Percentiles rank a stretch among this genome's conserved stretches.
Conservation (phyloP, 208 protist species). For the Naegleria fowleri region DNA sequence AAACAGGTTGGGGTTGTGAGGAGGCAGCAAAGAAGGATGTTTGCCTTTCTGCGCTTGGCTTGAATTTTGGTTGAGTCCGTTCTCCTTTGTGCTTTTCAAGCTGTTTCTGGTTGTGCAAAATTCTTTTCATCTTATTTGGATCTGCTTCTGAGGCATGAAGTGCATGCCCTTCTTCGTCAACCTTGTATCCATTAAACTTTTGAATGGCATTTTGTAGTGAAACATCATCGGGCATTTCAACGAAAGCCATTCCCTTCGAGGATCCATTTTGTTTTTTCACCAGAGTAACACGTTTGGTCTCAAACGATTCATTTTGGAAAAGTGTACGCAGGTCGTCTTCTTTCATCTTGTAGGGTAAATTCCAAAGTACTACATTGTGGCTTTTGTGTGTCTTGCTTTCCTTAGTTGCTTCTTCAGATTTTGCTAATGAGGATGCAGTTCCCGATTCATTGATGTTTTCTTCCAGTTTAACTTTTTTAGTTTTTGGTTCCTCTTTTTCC, state of each 20-base stretch:
- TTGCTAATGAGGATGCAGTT: not conserved
- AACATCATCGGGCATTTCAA: not conserved
- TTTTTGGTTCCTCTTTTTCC: not conserved
- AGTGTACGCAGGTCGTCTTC: not conserved
- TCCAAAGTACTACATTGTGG: not conserved
- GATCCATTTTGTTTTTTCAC: not conserved
- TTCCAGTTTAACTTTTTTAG: not conserved
- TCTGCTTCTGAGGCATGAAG: not conserved
- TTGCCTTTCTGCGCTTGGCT: not conserved
- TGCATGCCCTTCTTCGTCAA: not conserved
- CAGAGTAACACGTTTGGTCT: not conserved
- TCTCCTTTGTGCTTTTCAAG: not conserved
- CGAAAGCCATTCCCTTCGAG: not conserved
- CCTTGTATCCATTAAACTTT: not conserved
- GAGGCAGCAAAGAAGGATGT: too few species aligned
- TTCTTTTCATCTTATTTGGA: not conserved
- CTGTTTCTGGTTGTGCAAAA: not conserved
- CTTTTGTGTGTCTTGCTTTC: not conserved
- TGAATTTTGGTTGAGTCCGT: not conserved
- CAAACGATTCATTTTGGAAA: not conserved
- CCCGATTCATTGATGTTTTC: not conserved
- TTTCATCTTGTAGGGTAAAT: not conserved
- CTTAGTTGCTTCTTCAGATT: not conserved
- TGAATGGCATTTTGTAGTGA: not conserved
- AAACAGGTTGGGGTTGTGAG: too few species aligned